These are phyloP conservation scores for Guadua angustifolia DNA, from an alignment of 176 grass and related monocot genomes.

Conservation along the genomic window DNA sequence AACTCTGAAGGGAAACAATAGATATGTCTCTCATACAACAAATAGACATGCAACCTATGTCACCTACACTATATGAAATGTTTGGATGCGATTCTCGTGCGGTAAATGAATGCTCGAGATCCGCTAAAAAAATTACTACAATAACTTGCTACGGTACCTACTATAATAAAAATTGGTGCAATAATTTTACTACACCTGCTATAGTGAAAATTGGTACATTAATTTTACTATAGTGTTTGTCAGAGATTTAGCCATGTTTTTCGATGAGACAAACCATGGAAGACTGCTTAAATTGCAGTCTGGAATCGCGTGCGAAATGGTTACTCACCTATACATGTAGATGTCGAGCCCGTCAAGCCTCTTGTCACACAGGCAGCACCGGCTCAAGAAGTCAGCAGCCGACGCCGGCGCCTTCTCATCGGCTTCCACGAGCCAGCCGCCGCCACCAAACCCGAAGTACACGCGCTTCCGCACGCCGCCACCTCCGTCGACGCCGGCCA, in stretches of 20 bases:
- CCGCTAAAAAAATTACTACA: no score
- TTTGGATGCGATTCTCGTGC: no score
- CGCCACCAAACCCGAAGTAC: constrained; percentile 47
- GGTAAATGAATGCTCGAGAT: no score
- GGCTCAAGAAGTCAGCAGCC: constrained; percentile 52
- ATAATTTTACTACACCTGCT: no score
- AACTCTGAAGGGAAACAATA: background rate
- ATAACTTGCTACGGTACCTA: no score
- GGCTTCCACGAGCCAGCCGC: constrained; percentile 25
- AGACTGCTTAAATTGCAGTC: no score
- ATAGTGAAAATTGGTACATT: no score
- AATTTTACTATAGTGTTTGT: no score
- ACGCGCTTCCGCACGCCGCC: constrained; percentile 54
- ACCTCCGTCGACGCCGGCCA: constrained; percentile 31
- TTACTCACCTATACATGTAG: constrained; percentile 67
- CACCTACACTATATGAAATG: no score
- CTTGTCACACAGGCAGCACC: constrained; percentile 59
- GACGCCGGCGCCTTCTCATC: constrained; percentile 42
- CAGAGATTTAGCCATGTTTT: no score
- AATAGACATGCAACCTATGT: background rate
- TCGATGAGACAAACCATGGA: no score
- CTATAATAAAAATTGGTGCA: no score
- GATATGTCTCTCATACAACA: background rate
- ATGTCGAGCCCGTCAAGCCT: constrained; percentile 67
- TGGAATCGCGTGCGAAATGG: background rate